Conservation (phyloP, 805 yeast species). For the Wickerhamomyces mucosus region DNA sequence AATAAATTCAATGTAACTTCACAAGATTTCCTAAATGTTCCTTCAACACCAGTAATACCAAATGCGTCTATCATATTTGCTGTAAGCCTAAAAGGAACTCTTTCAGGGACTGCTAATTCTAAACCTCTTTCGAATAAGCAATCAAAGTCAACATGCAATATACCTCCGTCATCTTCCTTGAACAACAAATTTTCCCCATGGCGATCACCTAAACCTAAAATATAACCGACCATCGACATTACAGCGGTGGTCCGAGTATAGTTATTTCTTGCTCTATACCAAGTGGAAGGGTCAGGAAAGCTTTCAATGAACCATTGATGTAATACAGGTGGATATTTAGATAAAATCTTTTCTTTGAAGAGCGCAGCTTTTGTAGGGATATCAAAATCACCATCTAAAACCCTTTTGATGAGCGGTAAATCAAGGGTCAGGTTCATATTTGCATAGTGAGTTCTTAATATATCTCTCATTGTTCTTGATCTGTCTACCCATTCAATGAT, state of each 20-base stretch:
- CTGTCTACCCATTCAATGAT: constrained; percentile 84
- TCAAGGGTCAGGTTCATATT: constrained; percentile 28
- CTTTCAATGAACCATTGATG: constrained; percentile 82
- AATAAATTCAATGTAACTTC: constrained; percentile 73
- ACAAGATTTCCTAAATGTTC: constrained; percentile 74
- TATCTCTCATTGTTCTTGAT: constrained; percentile 61
- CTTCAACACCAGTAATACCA: constrained; percentile 85
- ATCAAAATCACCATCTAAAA: constrained; percentile 18
- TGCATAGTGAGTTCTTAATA: constrained; percentile 36
- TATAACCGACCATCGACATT: constrained; percentile 95
- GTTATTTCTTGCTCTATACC: constrained; percentile 73
- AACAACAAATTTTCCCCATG: constrained; percentile 88
- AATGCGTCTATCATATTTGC: constrained; percentile 82
- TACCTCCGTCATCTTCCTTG: constrained; percentile 62
- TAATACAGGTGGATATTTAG: constrained; percentile 54
- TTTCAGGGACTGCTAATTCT: constrained; percentile 75
- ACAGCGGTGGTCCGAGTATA: constrained; percentile 82
- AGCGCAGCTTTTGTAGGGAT: constrained; percentile 25
- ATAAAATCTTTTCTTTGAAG: constrained; percentile 24
- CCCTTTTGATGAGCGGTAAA: constrained; percentile 17
- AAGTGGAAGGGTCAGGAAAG: constrained; percentile 80
- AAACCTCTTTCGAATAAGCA: constrained; percentile 82
- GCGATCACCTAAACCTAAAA: constrained; percentile 91
- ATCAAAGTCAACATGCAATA: constrained; percentile 93
- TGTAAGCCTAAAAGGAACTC: constrained; percentile 90